These are phyloP conservation scores for Myxozyma neglecta DNA, from an alignment of 805 yeast species.

Conservation along the genomic window DNA sequence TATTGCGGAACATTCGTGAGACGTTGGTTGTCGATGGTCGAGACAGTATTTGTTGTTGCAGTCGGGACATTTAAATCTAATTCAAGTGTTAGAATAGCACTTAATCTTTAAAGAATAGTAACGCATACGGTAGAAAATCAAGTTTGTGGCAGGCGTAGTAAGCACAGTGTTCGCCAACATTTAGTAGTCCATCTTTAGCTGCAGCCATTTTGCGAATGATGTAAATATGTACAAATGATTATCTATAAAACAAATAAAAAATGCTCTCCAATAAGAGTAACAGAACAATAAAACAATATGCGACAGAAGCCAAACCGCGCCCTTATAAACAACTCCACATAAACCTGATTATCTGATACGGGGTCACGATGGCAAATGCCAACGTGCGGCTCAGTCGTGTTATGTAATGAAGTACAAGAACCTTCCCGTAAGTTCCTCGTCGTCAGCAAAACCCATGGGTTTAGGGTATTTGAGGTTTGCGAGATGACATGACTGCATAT, in stretches of 20 bases:
- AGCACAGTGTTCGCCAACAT: slow-evolving; percentile 59
- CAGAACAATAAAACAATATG: background rate
- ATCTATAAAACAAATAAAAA: background rate
- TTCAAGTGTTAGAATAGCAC: background rate
- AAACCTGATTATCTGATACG: background rate
- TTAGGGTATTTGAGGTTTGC: background rate
- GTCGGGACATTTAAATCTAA: slow-evolving; percentile 50
- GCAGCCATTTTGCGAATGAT: slow-evolving; percentile 18
- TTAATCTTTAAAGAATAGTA: background rate
- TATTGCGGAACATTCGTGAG: slow-evolving; percentile 39
- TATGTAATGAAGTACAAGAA: slow-evolving; percentile 1
- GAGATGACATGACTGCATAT: background rate
- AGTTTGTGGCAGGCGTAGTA: slow-evolving; percentile 47
- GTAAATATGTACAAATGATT: background rate
- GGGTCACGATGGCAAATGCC: slow-evolving; percentile 1
- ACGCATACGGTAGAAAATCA: slow-evolving; percentile 53
- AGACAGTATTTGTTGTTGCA: slow-evolving; percentile 51
- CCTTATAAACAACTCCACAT: background rate
- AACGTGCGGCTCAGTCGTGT: background rate
- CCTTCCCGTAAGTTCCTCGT: slow-evolving; percentile 1
- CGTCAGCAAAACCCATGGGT: background rate
- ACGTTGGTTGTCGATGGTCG: slow-evolving; percentile 48
- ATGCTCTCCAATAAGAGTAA: background rate
- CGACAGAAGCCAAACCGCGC: background rate
- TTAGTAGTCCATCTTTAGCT: slow-evolving; percentile 43